Evolutionary conservation across 2,329 filamentous ascomycete genomes (phyloP), one percentile per base, ranked within the genome.

Genomic region (Cladophialophora chaetospira): DNA sequence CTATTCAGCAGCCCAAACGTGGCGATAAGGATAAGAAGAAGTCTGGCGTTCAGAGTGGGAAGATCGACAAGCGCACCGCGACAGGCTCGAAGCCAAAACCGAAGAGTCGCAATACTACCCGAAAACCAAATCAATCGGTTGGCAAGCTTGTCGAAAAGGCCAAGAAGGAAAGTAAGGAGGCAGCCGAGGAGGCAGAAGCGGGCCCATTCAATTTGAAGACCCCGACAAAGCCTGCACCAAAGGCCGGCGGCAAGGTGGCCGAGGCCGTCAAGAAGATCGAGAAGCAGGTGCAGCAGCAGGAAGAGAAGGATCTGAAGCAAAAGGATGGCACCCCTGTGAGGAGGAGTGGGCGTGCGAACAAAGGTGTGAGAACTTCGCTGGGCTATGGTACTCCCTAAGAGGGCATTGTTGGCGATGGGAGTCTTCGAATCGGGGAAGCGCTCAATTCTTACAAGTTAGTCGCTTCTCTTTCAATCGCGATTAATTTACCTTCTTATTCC

Each of bases 271-370:
- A 35, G 15, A 52, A 55, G 31, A 56, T 62, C 42, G 56, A 59
- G 23, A 15, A 49, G 28, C 53, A 59, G 38, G 49, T 57, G 13
- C 31, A 19, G 11, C 15, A 46, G 19, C 42, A 58, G 17, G 46
- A 52, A 19, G 25, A 38, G 21, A 13, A 50, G 21, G 19, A 35
- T 15, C 23, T 19, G 42, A 57, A 49, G 51, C 60, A 62, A 50
- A 62, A 55, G 28, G 54, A 62, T 38, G 60, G 60, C 6, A 57
- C 49, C 13, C 53, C 57, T 4, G 60, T 62, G 11, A 45, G 60
- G 10, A 53, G 60, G 28, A 62, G 60, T 40, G 31, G 19, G 26
- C 36, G 60, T 21, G 40, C 42, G 26, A 62, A 62, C 23, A 62
- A 62, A 47, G 57, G 57, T 5, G 42, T 57, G 15, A 51, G 59